These are phyloP conservation scores for Debaryomyces sp. DNA, from an alignment of 1,139 yeast genomes.

Conservation along the genomic window DNA sequence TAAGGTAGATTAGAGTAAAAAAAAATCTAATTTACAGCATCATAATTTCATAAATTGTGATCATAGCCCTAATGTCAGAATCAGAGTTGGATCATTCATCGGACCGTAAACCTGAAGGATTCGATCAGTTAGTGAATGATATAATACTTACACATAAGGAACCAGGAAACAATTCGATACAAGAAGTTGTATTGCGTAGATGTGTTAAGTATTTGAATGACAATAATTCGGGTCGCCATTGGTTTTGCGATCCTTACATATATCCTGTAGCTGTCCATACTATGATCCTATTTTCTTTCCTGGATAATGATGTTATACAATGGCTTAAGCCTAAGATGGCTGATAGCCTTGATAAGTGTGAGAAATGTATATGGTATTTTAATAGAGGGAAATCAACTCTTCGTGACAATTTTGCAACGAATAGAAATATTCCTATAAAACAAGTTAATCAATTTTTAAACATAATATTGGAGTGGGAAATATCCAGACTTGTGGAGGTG, in stretches of 20 bases:
- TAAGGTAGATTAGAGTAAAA: background rate
- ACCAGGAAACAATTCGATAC: conserved; percentile 27
- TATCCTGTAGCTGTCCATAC: conserved; percentile 54
- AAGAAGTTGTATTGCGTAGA: conserved; percentile 28
- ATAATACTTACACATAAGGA: conserved; percentile 27
- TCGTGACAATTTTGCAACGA: conserved; percentile 52
- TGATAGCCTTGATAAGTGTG: conserved; percentile 47
- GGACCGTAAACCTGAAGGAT: conserved; percentile 25
- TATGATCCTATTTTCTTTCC: conserved; percentile 62
- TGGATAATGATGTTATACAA: conserved; percentile 43
- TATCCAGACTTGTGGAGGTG: conserved; percentile 14
- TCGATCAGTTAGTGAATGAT: conserved; percentile 24
- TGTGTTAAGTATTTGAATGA: conserved; percentile 28
- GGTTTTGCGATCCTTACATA: conserved; percentile 58
- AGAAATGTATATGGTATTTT: conserved; percentile 53
- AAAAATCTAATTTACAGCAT: background rate
- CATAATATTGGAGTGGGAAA: conserved; percentile 58
- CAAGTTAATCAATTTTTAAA: conserved; percentile 54
- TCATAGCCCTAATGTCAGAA: conserved; percentile 1
- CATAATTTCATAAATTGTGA: background rate
- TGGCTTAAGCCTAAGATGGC: conserved; percentile 47
- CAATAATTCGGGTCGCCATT: conserved; percentile 35
- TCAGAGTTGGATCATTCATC: conserved; percentile 3
- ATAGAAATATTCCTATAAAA: conserved; percentile 50
- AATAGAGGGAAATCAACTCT: conserved; percentile 55